These are phyloP conservation scores for Yamadazyma jaroonii DNA, from an alignment of 1,139 yeast species.

Conservation along the genomic window DNA sequence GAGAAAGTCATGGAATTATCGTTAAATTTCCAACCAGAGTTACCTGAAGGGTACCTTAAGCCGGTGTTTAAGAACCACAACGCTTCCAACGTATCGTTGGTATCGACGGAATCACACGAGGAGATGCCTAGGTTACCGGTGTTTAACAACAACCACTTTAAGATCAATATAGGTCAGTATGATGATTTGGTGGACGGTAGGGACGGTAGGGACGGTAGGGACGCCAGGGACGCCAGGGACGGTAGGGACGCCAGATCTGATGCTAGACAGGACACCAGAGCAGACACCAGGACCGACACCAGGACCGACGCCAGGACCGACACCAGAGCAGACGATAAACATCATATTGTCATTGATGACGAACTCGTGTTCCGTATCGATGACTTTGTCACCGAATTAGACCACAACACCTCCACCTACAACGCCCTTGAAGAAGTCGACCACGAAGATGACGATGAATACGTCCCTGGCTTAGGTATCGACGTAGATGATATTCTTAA, in stretches of 20 bases:
- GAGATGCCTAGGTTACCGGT: conserved; percentile 27
- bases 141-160: conserved; percentile 39
- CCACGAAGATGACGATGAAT: conserved; percentile 30
- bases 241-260: too few species aligned
- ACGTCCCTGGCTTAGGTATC: conserved; percentile 42
- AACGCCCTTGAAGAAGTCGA: conserved; percentile 21
- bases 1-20: conserved; percentile 41
- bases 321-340: conserved; percentile 19
- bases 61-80: conserved; percentile 8
- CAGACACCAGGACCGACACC: too few species aligned
- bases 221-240: neutral
- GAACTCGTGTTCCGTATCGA: conserved; percentile 39
- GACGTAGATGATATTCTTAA: conserved; percentile 47
- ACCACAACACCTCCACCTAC: conserved; percentile 16
- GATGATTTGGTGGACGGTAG: conserved; percentile 26
- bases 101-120: conserved; percentile 27
- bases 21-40: conserved; percentile 36
- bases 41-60: conserved; percentile 39
- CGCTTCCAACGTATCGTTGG: conserved; percentile 26
- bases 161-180: conserved; percentile 33
- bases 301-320: too few species aligned
- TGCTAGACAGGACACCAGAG: neutral
- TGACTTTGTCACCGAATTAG: conserved; percentile 36
- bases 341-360: conserved; percentile 29
- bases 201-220: neutral